These are phyloP conservation scores for Malassezia dermatis DNA, from an alignment of 1,284 basidiomycete genomes.

Conservation along the genomic window DNA sequence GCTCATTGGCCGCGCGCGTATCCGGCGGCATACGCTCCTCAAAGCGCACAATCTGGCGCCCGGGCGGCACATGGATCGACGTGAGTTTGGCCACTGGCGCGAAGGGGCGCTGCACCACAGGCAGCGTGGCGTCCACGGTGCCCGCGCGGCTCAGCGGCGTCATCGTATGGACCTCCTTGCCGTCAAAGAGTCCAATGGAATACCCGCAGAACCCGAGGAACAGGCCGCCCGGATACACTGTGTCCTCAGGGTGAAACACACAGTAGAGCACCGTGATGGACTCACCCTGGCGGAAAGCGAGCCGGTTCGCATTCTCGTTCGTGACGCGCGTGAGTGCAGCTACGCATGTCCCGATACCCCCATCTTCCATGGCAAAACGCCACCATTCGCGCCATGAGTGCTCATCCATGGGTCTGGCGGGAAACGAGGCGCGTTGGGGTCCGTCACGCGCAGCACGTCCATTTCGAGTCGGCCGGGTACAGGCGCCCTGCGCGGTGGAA, in stretches of 20 bases:
- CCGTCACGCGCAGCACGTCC: not conserved
- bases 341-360: slow-evolving; percentile 43
- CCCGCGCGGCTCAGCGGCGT: not conserved
- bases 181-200: slow-evolving; percentile 16
- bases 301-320: slow-evolving; percentile 29
- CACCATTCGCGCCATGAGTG: slow-evolving; percentile 46
- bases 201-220: slow-evolving; percentile 14
- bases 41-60: not conserved
- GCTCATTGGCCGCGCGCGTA: not conserved
- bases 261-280: slow-evolving; percentile 39
- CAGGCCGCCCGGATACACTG: slow-evolving; percentile 7
- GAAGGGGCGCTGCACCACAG: not conserved
- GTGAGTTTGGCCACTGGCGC: not conserved
- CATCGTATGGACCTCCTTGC: not conserved
- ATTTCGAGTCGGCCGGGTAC: not conserved
- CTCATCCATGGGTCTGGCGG: slow-evolving; percentile 30
- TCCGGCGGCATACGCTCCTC: not conserved
- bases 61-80: not conserved
- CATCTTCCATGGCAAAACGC: slow-evolving; percentile 44
- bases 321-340: slow-evolving; percentile 40
- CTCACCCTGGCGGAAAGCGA: slow-evolving; percentile 45
- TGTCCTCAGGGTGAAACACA: slow-evolving; percentile 9
- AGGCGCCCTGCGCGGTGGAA: too few species aligned
- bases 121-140: not conserved
- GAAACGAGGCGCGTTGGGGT: not conserved